Percentiles rank a stretch among this genome's conserved stretches.
phyloP scores from a whole-genome alignment of 192 early-diverging fungal genomes.

The Coemansia sp. region DNA sequence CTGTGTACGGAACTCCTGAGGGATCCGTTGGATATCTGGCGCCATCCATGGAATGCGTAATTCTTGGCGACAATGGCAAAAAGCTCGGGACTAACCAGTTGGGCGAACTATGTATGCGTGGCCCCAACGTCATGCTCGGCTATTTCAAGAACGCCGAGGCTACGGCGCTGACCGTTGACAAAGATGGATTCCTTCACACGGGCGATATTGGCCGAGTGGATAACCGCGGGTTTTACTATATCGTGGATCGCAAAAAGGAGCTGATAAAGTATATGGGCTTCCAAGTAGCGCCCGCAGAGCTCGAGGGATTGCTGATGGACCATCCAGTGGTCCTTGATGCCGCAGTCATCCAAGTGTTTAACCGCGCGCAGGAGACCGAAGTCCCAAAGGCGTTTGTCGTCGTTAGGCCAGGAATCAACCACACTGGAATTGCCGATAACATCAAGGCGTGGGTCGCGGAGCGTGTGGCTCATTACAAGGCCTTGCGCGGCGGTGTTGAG shows the following conservation, averaged over 20 bases:
- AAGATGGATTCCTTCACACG: slow-evolving; percentile 82
- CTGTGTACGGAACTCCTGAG: slow-evolving; percentile 4
- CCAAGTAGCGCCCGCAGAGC: slow-evolving; percentile 86
- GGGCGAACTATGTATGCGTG: slow-evolving; percentile 86
- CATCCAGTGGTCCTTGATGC: slow-evolving; percentile 72
- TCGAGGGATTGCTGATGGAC: slow-evolving; percentile 75
- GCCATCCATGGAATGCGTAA: slow-evolving; percentile 70
- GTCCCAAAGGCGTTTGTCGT: slow-evolving; percentile 85
- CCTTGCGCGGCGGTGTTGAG: slow-evolving; percentile 74
- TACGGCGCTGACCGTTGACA: slow-evolving; percentile 68
- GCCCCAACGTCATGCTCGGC: slow-evolving; percentile 86
- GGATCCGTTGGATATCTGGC: slow-evolving; percentile 76
- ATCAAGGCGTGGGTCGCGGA: slow-evolving; percentile 60
- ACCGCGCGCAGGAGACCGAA: slow-evolving; percentile 64
- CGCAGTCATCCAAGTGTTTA: slow-evolving; percentile 69
- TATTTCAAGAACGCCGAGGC: slow-evolving; percentile 84
- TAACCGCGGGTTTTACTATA: slow-evolving; percentile 61
- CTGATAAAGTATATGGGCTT: slow-evolving; percentile 93
- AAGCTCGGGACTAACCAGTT: slow-evolving; percentile 62
- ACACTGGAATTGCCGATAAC: slow-evolving; percentile 38
- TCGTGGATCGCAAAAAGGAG: slow-evolving; percentile 85
- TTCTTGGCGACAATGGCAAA: slow-evolving; percentile 74
- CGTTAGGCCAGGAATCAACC: slow-evolving; percentile 41
- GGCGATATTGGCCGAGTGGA: slow-evolving; percentile 80
- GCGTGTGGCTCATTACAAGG: slow-evolving; percentile 76